phyloP scores from a whole-genome alignment of 2,329 filamentous ascomycete genomes.

The Arthrobotrys musiformis region DNA sequence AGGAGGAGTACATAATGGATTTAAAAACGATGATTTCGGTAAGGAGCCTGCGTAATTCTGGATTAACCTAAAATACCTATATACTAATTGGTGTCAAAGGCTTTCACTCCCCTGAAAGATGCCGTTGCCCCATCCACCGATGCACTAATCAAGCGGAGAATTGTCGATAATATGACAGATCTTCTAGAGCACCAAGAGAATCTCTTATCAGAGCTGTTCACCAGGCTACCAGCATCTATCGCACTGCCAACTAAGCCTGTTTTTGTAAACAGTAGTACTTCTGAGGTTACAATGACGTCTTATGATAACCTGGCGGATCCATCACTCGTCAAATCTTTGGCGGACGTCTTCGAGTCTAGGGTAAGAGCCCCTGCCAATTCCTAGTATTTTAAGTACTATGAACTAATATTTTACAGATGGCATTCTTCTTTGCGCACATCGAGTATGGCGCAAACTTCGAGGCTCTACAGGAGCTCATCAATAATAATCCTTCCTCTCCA shows the following conservation, averaged over 20 bases:
- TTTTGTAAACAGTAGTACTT: neutral
- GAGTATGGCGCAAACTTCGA: constrained; percentile 52
- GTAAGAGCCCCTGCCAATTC: constrained; percentile 5
- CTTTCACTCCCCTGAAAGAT: constrained; percentile 38
- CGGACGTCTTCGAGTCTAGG: constrained; percentile 47
- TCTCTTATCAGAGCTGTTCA: constrained; percentile 48
- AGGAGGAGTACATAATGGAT: constrained; percentile 54
- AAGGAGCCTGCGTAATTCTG: neutral
- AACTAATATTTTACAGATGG: constrained; percentile 25
- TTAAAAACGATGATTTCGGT: constrained; percentile 53
- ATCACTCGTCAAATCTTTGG: constrained; percentile 52
- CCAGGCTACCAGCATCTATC: constrained; percentile 48
- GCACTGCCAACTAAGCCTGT: constrained; percentile 32
- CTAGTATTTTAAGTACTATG: neutral
- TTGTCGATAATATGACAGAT: constrained; percentile 52
- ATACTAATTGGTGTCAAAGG: constrained; percentile 28
- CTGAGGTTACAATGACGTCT: constrained; percentile 28
- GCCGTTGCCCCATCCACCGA: neutral
- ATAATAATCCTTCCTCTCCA: constrained; percentile 23
- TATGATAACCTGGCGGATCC: constrained; percentile 52
- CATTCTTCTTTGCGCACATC: constrained; percentile 47
- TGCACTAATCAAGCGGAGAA: constrained; percentile 43
- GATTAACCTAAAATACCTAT: neutral
- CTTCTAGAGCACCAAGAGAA: constrained; percentile 52
- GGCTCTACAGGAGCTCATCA: constrained; percentile 38